A percentile compares a stretch with the other conserved stretches of the same genome.
Evolutionary conservation across 805 yeast species (phyloP).

Genomic region (Nakazawaea sp.): DNA sequence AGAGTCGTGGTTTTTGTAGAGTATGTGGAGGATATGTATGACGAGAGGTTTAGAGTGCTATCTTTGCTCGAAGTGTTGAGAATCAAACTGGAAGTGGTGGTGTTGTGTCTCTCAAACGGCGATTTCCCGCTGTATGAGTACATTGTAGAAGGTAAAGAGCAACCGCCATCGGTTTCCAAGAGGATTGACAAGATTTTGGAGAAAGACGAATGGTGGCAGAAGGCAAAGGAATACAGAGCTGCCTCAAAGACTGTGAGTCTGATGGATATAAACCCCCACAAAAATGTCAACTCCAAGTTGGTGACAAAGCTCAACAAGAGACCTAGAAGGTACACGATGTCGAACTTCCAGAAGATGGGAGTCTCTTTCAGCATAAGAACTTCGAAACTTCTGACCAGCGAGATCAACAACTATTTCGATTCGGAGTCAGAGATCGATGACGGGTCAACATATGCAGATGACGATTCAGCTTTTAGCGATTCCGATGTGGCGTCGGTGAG

Average conservation of each 20-base stretch:
- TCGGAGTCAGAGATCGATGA: slow-evolving; percentile 15
- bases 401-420: slow-evolving; percentile 16
- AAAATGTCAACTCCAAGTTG: slow-evolving; percentile 17
- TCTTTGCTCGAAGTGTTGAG: slow-evolving; percentile 69
- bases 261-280: background rate
- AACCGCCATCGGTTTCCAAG: slow-evolving; percentile 24
- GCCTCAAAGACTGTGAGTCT: slow-evolving; percentile 20
- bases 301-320: slow-evolving; percentile 18
- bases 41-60: slow-evolving; percentile 57
- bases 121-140: slow-evolving; percentile 59
- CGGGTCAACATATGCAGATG: slow-evolving; percentile 8
- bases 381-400: slow-evolving; percentile 34
- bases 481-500: slow-evolving; percentile 7
- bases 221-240: slow-evolving; percentile 52
- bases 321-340: slow-evolving; percentile 39
- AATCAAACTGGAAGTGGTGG: slow-evolving; percentile 76
- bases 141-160: slow-evolving; percentile 59
- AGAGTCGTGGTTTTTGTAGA: slow-evolving; percentile 92
- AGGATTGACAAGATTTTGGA: slow-evolving; percentile 44
- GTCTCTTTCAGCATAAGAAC: slow-evolving; percentile 75
- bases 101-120: slow-evolving; percentile 59
- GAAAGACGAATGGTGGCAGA: slow-evolving; percentile 84
- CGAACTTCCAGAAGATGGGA: slow-evolving; percentile 71
- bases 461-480: slow-evolving; percentile 8
- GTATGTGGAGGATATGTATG: slow-evolving; percentile 55